These are phyloP conservation scores for rapeseed (Brassica napus) DNA, from an alignment of 345 rosid species.

Conservation along the genomic window DNA sequence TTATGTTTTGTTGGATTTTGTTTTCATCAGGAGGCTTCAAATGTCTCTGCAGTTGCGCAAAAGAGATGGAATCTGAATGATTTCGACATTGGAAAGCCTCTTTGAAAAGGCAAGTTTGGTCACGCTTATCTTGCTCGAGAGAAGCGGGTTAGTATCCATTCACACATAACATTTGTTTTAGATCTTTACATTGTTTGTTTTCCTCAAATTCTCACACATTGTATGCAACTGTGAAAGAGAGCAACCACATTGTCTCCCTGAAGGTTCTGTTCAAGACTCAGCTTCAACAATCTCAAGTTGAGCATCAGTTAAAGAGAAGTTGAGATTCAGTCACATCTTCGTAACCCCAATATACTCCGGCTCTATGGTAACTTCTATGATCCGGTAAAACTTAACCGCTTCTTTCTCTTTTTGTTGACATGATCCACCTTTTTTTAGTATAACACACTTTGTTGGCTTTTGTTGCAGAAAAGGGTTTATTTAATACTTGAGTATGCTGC, in stretches of 20 bases:
- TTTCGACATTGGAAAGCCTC: slow-evolving; percentile 95
- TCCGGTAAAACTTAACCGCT: slow-evolving; percentile 54
- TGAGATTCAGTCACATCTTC: slow-evolving; percentile 93
- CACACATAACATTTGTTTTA: not conserved
- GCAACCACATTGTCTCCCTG: slow-evolving; percentile 86
- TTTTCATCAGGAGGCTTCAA: slow-evolving; percentile 42
- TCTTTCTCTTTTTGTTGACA: not conserved
- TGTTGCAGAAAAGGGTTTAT: no score
- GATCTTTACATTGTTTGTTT: not conserved
- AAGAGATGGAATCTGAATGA: slow-evolving; percentile 81
- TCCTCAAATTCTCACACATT: not conserved
- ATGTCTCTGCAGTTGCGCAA: slow-evolving; percentile 54
- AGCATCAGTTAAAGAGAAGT: slow-evolving; percentile 97
- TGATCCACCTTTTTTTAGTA: not conserved
- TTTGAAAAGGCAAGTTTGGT: slow-evolving; percentile 90
- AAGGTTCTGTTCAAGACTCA: slow-evolving; percentile 94
- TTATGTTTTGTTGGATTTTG: not conserved
- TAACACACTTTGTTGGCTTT: no score
- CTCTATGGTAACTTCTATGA: slow-evolving; percentile 96
- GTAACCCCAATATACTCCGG: slow-evolving; percentile 80
- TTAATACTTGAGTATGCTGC: no score
- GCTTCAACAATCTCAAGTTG: slow-evolving; percentile 91
- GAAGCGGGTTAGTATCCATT: slow-evolving; percentile 56
- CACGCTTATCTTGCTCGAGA: slow-evolving; percentile 91
- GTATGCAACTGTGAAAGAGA: slow-evolving; percentile 48